Evolutionary conservation across 1,284 basidiomycete genomes (phyloP).

Genomic region (Malassezia caprae): DNA sequence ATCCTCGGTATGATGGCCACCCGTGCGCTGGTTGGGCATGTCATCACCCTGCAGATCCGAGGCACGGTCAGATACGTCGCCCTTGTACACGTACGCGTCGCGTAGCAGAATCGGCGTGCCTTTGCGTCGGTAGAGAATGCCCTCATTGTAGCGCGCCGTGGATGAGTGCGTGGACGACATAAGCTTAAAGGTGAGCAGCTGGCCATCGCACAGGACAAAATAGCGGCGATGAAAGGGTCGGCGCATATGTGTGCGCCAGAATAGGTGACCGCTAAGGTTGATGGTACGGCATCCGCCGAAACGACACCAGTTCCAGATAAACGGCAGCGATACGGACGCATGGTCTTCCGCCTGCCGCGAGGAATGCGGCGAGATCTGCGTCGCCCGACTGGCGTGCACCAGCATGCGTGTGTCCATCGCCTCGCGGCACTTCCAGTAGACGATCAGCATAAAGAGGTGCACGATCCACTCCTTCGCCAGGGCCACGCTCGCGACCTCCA

Average conservation of each 20-base stretch:
- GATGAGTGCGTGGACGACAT: slow-evolving; percentile 33
- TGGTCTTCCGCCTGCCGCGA: slow-evolving; percentile 16
- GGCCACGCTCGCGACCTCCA: slow-evolving; percentile 54
- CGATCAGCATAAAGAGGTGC: slow-evolving; percentile 58
- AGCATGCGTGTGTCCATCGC: slow-evolving; percentile 62
- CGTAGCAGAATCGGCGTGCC: slow-evolving; percentile 39
- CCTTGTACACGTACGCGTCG: slow-evolving; percentile 45
- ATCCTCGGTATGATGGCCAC: neutral
- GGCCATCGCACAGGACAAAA: slow-evolving; percentile 38
- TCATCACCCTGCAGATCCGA: neutral
- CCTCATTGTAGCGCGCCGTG: slow-evolving; percentile 43
- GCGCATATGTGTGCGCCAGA: slow-evolving; percentile 48
- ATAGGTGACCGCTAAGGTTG: slow-evolving; percentile 61
- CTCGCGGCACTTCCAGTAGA: slow-evolving; percentile 67
- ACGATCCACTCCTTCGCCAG: slow-evolving; percentile 69
- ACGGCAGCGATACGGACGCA: slow-evolving; percentile 56
- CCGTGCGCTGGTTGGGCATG: slow-evolving; percentile 22
- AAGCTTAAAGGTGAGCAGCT: slow-evolving; percentile 38
- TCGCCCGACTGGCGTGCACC: slow-evolving; percentile 56
- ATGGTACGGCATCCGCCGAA: slow-evolving; percentile 65
- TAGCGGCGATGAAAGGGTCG: slow-evolving; percentile 30
- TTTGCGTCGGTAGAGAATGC: slow-evolving; percentile 40
- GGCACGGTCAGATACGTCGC: slow-evolving; percentile 13
- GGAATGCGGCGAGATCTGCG: neutral
- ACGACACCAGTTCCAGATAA: slow-evolving; percentile 69